A percentile compares a stretch with the other conserved stretches of the same genome.
These are phyloP conservation scores for Sporobolomyces phaffii DNA, from an alignment of 768 basidiomycete species.

Conservation along the genomic window DNA sequence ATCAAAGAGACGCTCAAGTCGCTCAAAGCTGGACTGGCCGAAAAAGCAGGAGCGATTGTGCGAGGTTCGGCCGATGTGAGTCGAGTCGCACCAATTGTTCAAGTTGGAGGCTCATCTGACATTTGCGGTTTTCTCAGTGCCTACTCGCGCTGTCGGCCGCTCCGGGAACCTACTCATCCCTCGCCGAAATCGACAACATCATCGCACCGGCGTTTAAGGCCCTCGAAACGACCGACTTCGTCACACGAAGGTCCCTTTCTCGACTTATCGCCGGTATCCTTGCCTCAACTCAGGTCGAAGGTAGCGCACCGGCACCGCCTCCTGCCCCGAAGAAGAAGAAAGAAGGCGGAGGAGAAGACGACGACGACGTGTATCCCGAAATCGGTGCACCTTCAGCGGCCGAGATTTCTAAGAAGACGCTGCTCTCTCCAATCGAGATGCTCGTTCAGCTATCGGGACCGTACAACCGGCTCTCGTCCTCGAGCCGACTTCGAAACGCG, in stretches of 20 bases:
- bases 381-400: conserved; percentile 49
- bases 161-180: conserved; percentile 54
- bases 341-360: conserved; percentile 47
- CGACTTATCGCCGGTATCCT: conserved; percentile 77
- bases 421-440: conserved; percentile 73
- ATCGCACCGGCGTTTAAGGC: conserved; percentile 62
- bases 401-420: conserved; percentile 59
- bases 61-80: conserved; percentile 71
- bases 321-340: conserved; percentile 57
- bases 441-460: conserved; percentile 67
- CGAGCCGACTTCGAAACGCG: conserved; percentile 70
- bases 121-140: no score
- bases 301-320: conserved; percentile 49
- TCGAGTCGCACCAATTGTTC: no score
- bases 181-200: conserved; percentile 71
- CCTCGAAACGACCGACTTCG: conserved; percentile 74
- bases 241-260: conserved; percentile 71
- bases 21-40: conserved; percentile 64
- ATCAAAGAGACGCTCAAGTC: conserved; percentile 78
- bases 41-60: conserved; percentile 79
- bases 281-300: conserved; percentile 69
- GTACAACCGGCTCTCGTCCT: conserved; percentile 66
- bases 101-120: no score
- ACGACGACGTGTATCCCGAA: conserved; percentile 55
- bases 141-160: conserved; percentile 46